Base-by-base conservation (phyloP, 345 rosid genomes). In the Combretum micranthum region DNA sequence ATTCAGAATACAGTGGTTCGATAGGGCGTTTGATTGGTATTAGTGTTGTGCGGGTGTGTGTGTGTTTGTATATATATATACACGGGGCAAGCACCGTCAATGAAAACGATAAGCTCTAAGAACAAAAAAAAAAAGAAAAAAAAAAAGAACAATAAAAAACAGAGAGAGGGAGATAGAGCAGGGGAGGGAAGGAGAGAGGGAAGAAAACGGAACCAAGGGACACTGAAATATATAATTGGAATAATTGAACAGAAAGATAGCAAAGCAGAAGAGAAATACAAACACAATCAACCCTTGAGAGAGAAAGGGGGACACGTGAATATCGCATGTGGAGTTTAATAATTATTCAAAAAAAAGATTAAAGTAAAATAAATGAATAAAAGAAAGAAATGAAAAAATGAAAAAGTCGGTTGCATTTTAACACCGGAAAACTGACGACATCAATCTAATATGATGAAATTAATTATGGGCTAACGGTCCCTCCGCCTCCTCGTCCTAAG, bases 261-360 rank as follows among this genome's bases (percentile, higher is more conserved):
- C 42, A 8, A 39, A 57, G 47, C 55, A 32, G 49, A 53, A 59
- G 2, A 26, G 44, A 61, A 54, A 52, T 50, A 61, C 60, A 4
- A 32, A 32, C 7, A 32, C 3, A 1, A 32, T 5, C 39, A 3
- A 9, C 6, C 60, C 60, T 20, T 48, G 48, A 14, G 22, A 5
- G 47, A 50, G 47, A 0, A 19, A 44, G 60, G 44, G 46, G 42
- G 64, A 56, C 74, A 69, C 81, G 81, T 71, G 70, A 81, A 60
- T 71, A 72, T 51, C 53, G 73, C 60, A 56, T 25, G 39, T 32
- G 9, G 6, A 32, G 39, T 4, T 32, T 32, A 3, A 32, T 10
- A 32, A 32, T n/a, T 23, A 46, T 23, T 16, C 20, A 47, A n/a
- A 51, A 22, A 4, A 0, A 15, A 47, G 22, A 12, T 22, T 42